Conservation (phyloP, 805 yeast genomes). For the Candida orba region DNA sequence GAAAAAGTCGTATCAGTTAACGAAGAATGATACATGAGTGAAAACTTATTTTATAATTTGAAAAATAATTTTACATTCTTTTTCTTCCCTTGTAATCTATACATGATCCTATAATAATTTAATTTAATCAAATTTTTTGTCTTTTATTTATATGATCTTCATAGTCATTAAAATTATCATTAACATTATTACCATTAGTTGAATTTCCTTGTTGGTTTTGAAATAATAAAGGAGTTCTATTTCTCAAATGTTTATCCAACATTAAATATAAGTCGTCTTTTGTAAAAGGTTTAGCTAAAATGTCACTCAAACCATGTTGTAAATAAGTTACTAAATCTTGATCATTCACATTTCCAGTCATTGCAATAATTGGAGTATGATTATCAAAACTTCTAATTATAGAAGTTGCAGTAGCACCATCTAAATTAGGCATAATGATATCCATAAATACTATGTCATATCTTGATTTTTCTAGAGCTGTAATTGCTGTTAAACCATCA, state of each 20-base stretch:
- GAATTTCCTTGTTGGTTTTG: conserved; percentile 7
- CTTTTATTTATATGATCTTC: conserved; percentile 21
- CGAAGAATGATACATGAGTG: conserved; percentile 20
- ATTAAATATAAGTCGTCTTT: conserved; percentile 77
- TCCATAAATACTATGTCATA: conserved; percentile 81
- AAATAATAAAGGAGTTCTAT: conserved; percentile 31
- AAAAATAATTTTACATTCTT: neutral
- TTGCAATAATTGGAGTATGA: conserved; percentile 84
- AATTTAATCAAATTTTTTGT: conserved; percentile 17
- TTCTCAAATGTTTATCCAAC: conserved; percentile 63
- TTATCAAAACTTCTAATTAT: conserved; percentile 80
- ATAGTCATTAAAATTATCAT: neutral
- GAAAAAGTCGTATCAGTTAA: conserved; percentile 50
- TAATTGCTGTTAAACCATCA: conserved; percentile 86
- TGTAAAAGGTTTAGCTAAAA: conserved; percentile 89
- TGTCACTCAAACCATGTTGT: conserved; percentile 87
- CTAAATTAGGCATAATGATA: conserved; percentile 82
- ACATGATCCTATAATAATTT: too few relatives aligned
- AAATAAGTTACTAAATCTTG: conserved; percentile 73
- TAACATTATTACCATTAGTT: neutral
- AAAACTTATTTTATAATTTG: neutral
- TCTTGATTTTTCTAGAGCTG: conserved; percentile 59
- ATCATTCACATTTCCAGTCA: conserved; percentile 86
- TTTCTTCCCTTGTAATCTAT: neutral
- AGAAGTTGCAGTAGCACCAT: conserved; percentile 88